phyloP scores from a whole-genome alignment of 257 asterid genomes.

The Craterostigma plantagineum region DNA sequence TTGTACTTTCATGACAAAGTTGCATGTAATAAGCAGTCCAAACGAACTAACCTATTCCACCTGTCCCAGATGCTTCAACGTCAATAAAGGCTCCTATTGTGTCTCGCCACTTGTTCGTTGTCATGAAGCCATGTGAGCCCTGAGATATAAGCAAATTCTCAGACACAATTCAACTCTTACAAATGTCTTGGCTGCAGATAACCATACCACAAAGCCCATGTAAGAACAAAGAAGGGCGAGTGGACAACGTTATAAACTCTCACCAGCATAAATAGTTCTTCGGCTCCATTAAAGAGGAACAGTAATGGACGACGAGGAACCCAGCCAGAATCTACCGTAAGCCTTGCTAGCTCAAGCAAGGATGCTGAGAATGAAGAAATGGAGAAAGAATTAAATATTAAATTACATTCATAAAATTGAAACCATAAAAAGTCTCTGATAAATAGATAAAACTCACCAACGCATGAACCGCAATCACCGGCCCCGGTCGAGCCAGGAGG shows the following conservation, averaged over 20 bases:
- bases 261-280: conserved; percentile 95
- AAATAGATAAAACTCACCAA: conserved; percentile 37
- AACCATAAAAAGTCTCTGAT: neutral
- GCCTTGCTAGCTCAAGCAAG: conserved; percentile 80
- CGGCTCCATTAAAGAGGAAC: conserved; percentile 96
- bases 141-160: conserved; percentile 18
- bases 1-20: no score
- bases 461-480: conserved; percentile 99
- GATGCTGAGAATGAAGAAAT: conserved; percentile 50
- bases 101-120: conserved; percentile 82
- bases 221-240: neutral
- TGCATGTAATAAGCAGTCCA: no score
- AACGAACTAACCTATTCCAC: conserved; percentile 60
- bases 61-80: conserved; percentile 93
- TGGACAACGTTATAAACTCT: conserved; percentile 11
- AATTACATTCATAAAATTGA: no score
- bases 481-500: conserved; percentile 97
- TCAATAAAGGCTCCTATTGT: conserved; percentile 80
- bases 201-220: no score
- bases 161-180: neutral
- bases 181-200: no score
- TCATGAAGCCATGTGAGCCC: conserved; percentile 99
- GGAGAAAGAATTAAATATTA: neutral
- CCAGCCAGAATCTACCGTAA: conserved; percentile 82
- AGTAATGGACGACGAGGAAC: conserved; percentile 77